These are phyloP conservation scores for Solanum hybrid DNA, from an alignment of 305 asterid genomes.

Conservation along the genomic window DNA sequence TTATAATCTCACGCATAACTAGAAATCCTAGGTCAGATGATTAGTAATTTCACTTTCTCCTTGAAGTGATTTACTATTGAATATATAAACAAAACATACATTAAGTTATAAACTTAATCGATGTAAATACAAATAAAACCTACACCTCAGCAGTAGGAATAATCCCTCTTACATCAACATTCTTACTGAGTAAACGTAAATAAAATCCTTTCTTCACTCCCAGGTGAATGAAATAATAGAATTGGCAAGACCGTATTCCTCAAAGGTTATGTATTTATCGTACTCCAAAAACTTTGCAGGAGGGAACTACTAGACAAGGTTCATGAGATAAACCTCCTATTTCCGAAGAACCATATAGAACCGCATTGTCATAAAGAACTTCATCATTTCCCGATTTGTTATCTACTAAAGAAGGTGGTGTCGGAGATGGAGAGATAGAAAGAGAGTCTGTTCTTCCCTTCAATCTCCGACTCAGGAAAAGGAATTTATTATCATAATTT, in stretches of 20 bases:
- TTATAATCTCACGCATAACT: no score
- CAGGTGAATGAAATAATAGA: no score
- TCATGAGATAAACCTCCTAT: no score
- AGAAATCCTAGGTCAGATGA: background rate
- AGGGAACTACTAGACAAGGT: no score
- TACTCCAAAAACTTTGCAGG: no score
- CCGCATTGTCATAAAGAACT: no score
- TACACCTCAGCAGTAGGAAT: background rate
- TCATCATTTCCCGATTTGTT: no score
- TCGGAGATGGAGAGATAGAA: background rate
- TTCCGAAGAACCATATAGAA: no score
- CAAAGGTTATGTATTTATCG: no score
- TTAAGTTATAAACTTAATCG: background rate
- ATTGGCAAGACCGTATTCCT: no score
- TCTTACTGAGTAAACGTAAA: background rate
- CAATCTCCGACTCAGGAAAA: background rate
- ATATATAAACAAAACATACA: background rate
- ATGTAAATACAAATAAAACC: background rate
- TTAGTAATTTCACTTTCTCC: background rate
- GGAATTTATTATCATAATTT: background rate
- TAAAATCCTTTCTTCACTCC: slow-evolving; percentile 26
- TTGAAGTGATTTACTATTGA: background rate
- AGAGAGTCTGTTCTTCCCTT: background rate
- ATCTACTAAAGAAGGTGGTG: no score
- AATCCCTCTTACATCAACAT: background rate